Evolutionary conservation across 2,329 filamentous ascomycete genomes (phyloP).

Genomic region (Ceratocystis papillata): DNA sequence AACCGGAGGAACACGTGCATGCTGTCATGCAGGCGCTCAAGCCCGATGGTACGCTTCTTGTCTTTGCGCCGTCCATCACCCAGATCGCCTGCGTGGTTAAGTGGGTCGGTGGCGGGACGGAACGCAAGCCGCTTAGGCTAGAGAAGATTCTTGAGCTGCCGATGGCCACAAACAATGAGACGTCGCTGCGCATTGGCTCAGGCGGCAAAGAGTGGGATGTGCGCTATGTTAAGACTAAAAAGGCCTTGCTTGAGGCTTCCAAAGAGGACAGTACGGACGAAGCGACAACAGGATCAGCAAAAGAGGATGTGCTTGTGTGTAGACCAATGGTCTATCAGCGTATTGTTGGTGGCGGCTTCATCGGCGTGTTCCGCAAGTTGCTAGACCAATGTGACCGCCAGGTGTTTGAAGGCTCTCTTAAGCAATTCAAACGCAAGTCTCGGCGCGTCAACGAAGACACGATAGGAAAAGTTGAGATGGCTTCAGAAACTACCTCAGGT

Average conservation of each 20-base stretch:
- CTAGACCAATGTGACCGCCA: conserved; percentile 24
- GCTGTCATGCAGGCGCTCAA: conserved; percentile 48
- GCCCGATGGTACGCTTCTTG: conserved; percentile 52
- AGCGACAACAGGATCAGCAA: background rate
- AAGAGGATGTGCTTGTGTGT: conserved; percentile 33
- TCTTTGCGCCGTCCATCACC: conserved; percentile 69
- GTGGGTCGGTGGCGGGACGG: conserved; percentile 28
- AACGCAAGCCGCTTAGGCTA: conserved; percentile 33
- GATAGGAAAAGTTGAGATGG: background rate
- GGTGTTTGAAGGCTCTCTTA: conserved; percentile 17
- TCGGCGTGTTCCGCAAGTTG: conserved; percentile 34
- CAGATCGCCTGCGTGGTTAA: conserved; percentile 59
- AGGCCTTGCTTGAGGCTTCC: conserved; percentile 25
- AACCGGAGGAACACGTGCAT: conserved; percentile 40
- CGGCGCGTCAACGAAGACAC: background rate
- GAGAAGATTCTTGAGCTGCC: conserved; percentile 52
- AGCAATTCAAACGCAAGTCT: background rate
- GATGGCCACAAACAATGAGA: conserved; percentile 33
- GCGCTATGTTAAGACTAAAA: conserved; percentile 34
- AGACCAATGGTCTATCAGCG: conserved; percentile 36
- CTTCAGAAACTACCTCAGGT: background rate
- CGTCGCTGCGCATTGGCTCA: conserved; percentile 37
- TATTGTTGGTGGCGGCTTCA: conserved; percentile 35
- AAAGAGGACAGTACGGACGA: conserved; percentile 27
- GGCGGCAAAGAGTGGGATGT: conserved; percentile 56